phyloP scores from a whole-genome alignment of 176 grass and related monocot genomes.

The Rhynchospora pubera region DNA sequence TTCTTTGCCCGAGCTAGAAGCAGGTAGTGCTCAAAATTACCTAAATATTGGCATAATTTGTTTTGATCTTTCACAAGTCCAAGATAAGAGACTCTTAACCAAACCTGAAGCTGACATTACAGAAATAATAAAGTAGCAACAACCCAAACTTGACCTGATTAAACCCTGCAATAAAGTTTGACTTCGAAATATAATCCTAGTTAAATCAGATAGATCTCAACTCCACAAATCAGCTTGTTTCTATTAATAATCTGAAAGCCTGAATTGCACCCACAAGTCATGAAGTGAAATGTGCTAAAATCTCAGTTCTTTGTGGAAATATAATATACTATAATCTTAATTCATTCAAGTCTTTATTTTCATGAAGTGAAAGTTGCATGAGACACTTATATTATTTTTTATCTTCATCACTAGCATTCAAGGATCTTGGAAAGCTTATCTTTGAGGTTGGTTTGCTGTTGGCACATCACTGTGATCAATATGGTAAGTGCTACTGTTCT shows the following conservation, averaged over 20 bases:
- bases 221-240: neutral
- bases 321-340: neutral
- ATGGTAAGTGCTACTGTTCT: constrained; percentile 45
- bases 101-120: neutral
- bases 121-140: neutral
- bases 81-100: neutral
- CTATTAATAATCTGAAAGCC: neutral
- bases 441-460: constrained; percentile 85
- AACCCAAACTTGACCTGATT: neutral
- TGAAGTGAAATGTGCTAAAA: neutral
- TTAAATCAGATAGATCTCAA: neutral
- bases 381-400: neutral
- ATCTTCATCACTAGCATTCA: constrained; percentile 49
- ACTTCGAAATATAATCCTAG: neutral
- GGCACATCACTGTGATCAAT: constrained; percentile 83
- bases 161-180: neutral
- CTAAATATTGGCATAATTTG: neutral
- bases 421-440: constrained; percentile 81
- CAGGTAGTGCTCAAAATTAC: constrained; percentile 33
- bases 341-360: neutral
- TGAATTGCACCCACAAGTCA: neutral
- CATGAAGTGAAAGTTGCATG: neutral
- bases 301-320: neutral
- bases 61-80: neutral
- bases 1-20: constrained; percentile 65